Conservation (phyloP, 805 yeast genomes). For the Teunomyces funiuensis region DNA sequence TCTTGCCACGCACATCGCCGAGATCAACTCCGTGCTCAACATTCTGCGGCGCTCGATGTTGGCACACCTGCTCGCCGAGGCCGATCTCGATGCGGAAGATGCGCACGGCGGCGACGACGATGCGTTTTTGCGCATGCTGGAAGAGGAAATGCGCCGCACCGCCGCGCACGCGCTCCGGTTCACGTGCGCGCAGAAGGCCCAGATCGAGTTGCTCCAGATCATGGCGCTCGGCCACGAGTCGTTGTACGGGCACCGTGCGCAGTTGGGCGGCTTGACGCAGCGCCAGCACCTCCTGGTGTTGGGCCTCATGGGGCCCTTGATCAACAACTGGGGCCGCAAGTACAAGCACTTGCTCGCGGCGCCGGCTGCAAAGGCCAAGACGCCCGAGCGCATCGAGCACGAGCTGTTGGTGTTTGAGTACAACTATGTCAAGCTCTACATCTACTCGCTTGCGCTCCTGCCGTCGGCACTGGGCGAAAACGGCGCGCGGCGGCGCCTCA, state of each 20-base stretch:
- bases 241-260: constrained; percentile 66
- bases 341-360: constrained; percentile 56
- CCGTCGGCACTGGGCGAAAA: no score
- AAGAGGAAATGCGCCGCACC: constrained; percentile 29
- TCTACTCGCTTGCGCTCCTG: constrained; percentile 77
- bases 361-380: constrained; percentile 20
- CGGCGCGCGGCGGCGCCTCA: no score
- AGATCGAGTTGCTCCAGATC: constrained; percentile 74
- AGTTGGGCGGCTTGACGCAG: constrained; percentile 50
- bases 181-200: constrained; percentile 67
- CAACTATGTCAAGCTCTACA: constrained; percentile 79
- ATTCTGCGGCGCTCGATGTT: constrained; percentile 78
- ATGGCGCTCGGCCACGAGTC: constrained; percentile 82
- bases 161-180: constrained; percentile 46
- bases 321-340: constrained; percentile 74
- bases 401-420: constrained; percentile 80
- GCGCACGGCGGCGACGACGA: constrained; percentile 35
- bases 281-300: constrained; percentile 70
- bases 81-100: constrained; percentile 52
- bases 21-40: constrained; percentile 78
- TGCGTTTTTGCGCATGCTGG: constrained; percentile 30
- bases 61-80: constrained; percentile 67
- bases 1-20: constrained; percentile 82
- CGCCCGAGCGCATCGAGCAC: constrained; percentile 50
- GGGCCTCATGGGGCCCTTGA: constrained; percentile 70